Percentiles rank a stretch among this genome's conserved stretches.
phyloP scores from a whole-genome alignment of 768 basidiomycete genomes.

The Fomitopsis serialis region DNA sequence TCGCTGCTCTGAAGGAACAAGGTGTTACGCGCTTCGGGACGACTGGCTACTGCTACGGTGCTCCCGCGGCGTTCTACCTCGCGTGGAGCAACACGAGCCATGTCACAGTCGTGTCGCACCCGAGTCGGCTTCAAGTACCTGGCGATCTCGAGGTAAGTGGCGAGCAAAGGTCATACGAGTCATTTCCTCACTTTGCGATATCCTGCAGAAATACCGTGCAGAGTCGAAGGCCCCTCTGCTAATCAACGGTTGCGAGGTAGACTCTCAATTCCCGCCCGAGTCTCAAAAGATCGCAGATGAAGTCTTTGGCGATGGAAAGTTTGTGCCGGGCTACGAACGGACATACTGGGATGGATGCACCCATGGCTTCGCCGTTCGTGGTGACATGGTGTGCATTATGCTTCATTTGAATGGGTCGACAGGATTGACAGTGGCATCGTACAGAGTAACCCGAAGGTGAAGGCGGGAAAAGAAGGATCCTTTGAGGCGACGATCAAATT shows the following conservation, averaged over 20 bases:
- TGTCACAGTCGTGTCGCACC: slow-evolving; percentile 41
- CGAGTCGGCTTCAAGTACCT: slow-evolving; percentile 34
- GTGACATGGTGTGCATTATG: slow-evolving; percentile 22
- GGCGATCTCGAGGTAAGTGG: slow-evolving; percentile 32
- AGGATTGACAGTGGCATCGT: too few species aligned
- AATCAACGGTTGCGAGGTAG: slow-evolving; percentile 59
- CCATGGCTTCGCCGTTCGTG: slow-evolving; percentile 35
- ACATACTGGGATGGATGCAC: slow-evolving; percentile 25
- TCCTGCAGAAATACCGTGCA: slow-evolving; percentile 36
- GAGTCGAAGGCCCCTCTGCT: slow-evolving; percentile 51
- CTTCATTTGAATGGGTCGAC: too few species aligned
- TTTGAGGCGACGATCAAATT: slow-evolving; percentile 52
- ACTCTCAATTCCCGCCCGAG: slow-evolving; percentile 50
- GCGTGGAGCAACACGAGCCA: slow-evolving; percentile 36
- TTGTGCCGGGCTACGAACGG: slow-evolving; percentile 31
- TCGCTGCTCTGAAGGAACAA: slow-evolving; percentile 30
- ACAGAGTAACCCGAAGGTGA: slow-evolving; percentile 38
- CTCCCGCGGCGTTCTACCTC: slow-evolving; percentile 40
- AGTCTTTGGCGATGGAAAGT: slow-evolving; percentile 28
- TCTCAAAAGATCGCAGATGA: slow-evolving; percentile 27
- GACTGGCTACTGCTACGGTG: slow-evolving; percentile 40
- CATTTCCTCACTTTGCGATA: too few species aligned
- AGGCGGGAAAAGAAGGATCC: slow-evolving; percentile 59
- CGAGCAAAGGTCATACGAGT: too few species aligned
- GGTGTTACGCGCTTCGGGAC: slow-evolving; percentile 36